A percentile compares a stretch with the other conserved stretches of the same genome.
Conservation (phyloP, 106 monocot species). For the Acorus gramineus region DNA sequence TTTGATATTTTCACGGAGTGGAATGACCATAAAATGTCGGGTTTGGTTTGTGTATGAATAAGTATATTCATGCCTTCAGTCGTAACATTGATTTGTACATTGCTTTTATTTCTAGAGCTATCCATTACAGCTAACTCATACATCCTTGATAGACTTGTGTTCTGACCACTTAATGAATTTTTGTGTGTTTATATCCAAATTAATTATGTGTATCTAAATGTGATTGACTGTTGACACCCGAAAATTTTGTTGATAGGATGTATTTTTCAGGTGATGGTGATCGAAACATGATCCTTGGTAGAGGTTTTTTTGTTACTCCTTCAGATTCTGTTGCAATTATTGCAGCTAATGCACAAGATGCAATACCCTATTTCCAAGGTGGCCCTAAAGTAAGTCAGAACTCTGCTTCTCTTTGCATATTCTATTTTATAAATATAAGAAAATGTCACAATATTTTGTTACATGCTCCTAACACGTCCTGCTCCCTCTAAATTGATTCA, state of each 20-base stretch:
- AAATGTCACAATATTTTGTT: neutral
- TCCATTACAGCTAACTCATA: too few species aligned
- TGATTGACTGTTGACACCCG: too few species aligned
- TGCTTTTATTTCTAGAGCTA: too few species aligned
- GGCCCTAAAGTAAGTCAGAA: conserved; percentile 56
- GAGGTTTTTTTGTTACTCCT: conserved; percentile 79
- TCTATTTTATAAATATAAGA: neutral
- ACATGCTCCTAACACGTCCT: neutral
- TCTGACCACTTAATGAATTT: too few species aligned
- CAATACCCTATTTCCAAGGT: conserved; percentile 86
- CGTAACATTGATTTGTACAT: too few species aligned
- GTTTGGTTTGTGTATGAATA: too few species aligned
- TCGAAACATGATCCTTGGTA: conserved; percentile 97
- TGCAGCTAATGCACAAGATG: conserved; percentile 78
- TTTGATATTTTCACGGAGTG: too few species aligned
- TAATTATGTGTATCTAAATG: too few species aligned
- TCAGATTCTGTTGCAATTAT: conserved; percentile 99
- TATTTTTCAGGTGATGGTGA: conserved; percentile 81
- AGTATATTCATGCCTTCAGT: too few species aligned
- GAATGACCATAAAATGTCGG: too few species aligned
- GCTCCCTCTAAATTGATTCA: conserved; percentile 11
- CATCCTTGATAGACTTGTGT: too few species aligned
- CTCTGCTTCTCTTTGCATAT: neutral
- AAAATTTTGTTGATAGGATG: neutral
- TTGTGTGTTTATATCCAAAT: too few species aligned